Base-by-base conservation (phyloP, 1,139 yeast species). In the Pichia sp. region DNA sequence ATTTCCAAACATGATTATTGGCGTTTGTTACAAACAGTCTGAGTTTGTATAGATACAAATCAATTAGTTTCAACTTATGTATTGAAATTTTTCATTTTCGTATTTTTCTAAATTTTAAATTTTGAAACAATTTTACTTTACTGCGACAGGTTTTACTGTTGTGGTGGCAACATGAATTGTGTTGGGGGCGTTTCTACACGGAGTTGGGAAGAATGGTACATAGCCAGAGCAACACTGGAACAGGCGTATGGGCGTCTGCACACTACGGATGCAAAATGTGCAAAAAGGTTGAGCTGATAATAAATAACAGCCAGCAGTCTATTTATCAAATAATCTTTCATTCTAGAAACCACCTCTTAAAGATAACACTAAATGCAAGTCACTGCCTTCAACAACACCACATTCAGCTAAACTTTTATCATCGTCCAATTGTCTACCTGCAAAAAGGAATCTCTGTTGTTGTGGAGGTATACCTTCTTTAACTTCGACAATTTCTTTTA, bases 391-490 rank as follows among this genome's bases (percentile, higher is more conserved):
- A 47, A 69, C 72, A 47, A 81, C 76, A 6, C 87, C 87, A 56
- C 89, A 85, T 50, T 78, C 81, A 51, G 74, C 79, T 14, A 87
- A 81, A 1, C 90, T 81, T 62, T 78, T 75, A 33, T 84, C 87
- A 64, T 88, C 96, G 59, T 83, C 84, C 83, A 93, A 80, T 71
- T 91, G 97, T 62, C 90, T 87, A 25, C 99, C 99, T 56, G 87
- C 84, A 71, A 81, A 90, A 64, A 93, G 86, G 60, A 93, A 79
- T 61, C 96, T 79, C 69, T 93, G 99, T 70, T 93, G 99, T 34
- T 89, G 83, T 25, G 99, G 98, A 5, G 98, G 97, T 54, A 93
- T 93, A 5, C 99, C 99, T 68, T 93, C 99, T 66, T 90, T 88
- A 66, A 93, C 97, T 69, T 93, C 98, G 74, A 93, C 83, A 69